Conservation (phyloP, 331 rosid species). For the Cydonia oblonga region DNA sequence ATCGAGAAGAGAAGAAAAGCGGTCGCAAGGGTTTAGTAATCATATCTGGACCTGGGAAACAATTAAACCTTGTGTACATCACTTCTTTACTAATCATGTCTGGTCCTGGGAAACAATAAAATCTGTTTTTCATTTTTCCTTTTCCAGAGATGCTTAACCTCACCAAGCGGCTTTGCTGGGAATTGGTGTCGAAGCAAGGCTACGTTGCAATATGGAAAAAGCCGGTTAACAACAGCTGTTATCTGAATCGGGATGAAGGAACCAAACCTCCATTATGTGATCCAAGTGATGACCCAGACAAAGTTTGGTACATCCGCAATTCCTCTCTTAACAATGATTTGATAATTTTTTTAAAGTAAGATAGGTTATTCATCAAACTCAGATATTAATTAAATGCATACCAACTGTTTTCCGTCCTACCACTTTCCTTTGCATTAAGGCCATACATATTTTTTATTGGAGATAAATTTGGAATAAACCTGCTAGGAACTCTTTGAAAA, state of each 20-base stretch:
- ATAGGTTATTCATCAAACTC: neutral
- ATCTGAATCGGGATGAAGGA: slow-evolving; percentile 61
- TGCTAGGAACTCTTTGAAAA: neutral
- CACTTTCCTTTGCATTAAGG: neutral
- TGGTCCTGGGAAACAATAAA: neutral
- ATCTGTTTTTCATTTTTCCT: neutral
- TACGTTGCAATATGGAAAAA: slow-evolving; percentile 82
- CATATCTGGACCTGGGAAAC: neutral
- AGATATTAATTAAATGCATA: neutral
- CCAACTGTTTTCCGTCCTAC: neutral
- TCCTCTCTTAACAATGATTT: slow-evolving; percentile 10
- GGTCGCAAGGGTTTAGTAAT: neutral
- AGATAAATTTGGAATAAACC: neutral
- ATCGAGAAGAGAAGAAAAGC: neutral
- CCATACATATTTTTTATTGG: neutral
- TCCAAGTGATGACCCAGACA: slow-evolving; percentile 65
- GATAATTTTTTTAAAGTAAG: neutral
- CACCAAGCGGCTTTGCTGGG: slow-evolving; percentile 84
- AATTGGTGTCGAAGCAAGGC: slow-evolving; percentile 68
- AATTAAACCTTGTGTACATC: neutral
- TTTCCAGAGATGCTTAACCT: slow-evolving; percentile 85
- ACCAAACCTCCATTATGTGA: slow-evolving; percentile 73
- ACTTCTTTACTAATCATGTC: neutral
- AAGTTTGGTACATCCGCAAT: slow-evolving; percentile 47
- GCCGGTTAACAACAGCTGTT: slow-evolving; percentile 68